Evolutionary conservation across 805 yeast genomes (phyloP).

Genomic region (Cyberlindnera euphorbiiphila): DNA sequence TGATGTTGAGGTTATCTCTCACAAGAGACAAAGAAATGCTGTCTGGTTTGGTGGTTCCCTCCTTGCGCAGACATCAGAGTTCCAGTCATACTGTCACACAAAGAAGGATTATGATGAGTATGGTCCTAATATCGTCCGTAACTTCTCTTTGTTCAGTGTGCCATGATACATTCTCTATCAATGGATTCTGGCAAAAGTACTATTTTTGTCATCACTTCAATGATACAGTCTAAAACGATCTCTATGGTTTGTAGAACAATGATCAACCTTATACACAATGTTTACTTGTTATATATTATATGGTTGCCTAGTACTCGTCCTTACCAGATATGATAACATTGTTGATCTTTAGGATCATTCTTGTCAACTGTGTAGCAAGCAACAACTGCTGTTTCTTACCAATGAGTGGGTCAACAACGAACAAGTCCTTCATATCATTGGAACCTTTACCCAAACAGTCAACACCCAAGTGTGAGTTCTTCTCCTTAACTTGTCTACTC

Average conservation of each 20-base stretch:
- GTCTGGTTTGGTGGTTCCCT: conserved; percentile 99
- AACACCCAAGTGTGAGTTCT: conserved; percentile 74
- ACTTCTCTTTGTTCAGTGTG: conserved; percentile 90
- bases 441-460: conserved; percentile 89
- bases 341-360: conserved; percentile 96
- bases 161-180: no score
- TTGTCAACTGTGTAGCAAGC: conserved; percentile 93
- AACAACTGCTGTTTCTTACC: conserved; percentile 95
- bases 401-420: conserved; percentile 94
- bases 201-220: no score
- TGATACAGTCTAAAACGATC: no score
- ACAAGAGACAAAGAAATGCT: conserved; percentile 96
- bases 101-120: conserved; percentile 96
- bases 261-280: no score
- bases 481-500: conserved; percentile 76
- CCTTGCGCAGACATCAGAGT: conserved; percentile 95
- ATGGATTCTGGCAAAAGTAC: no score
- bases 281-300: background rate
- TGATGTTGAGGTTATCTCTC: conserved; percentile 94
- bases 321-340: conserved; percentile 91
- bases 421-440: conserved; percentile 89
- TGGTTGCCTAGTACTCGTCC: conserved; percentile 50
- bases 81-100: conserved; percentile 93
- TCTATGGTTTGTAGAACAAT: no score
- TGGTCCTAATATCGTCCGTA: conserved; percentile 97